A percentile compares a stretch with the other conserved stretches of the same genome.
Conservation (phyloP, 208 protist genomes). For the Phytomonas serpens region DNA sequence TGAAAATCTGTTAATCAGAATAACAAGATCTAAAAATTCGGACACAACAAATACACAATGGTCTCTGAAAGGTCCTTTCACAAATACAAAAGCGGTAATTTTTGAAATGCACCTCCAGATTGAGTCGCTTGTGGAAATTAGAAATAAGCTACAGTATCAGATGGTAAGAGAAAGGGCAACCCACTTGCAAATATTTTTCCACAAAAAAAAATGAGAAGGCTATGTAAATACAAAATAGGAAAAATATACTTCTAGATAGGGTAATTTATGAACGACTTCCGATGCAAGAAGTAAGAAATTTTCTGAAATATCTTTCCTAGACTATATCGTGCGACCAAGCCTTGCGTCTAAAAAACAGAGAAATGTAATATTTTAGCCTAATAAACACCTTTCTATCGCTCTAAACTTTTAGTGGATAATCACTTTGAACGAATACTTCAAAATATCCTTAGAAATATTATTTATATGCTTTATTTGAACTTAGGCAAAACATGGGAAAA, state of each 20-base stretch:
- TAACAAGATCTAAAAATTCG: conserved; percentile 1
- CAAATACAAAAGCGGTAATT: conserved; percentile 1
- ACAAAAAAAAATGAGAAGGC: conserved; percentile 16
- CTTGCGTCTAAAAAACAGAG: neutral
- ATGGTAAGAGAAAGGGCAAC: neutral
- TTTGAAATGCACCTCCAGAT: neutral
- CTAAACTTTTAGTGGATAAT: neutral
- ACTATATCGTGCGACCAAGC: neutral
- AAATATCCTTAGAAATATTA: neutral
- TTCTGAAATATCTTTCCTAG: neutral
- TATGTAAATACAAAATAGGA: conserved; percentile 13
- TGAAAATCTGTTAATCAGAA: neutral
- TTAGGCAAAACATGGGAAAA: neutral
- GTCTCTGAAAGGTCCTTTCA: neutral
- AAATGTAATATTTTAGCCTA: neutral
- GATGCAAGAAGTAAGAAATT: neutral
- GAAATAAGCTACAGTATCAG: neutral
- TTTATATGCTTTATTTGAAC: neutral
- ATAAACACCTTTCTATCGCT: neutral
- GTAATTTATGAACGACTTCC: neutral
- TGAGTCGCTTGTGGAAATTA: neutral
- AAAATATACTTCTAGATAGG: conserved; percentile 8
- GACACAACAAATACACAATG: conserved; percentile 1
- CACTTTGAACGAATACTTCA: neutral
- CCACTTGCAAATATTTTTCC: neutral